Conservation (phyloP, 2,329 filamentous ascomycete species). For the Aspergillus arachidicola region DNA sequence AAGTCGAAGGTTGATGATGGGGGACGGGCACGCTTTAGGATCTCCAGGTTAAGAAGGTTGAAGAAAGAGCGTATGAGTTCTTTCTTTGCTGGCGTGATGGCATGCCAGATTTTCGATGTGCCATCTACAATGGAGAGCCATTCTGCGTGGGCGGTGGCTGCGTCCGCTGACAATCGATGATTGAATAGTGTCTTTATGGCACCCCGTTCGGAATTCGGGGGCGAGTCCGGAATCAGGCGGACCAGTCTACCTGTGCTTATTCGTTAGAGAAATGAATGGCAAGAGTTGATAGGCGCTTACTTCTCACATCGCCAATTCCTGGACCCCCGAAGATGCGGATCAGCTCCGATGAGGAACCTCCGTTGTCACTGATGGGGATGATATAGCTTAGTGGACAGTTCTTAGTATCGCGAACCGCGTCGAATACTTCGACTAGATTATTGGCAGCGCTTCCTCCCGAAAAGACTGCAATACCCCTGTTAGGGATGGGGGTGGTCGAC, state of each 20-base stretch:
- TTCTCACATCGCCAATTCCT: constrained; percentile 77
- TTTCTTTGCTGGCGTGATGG: constrained; percentile 70
- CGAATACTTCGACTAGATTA: constrained; percentile 88
- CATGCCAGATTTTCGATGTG: constrained; percentile 72
- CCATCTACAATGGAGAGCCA: constrained; percentile 91
- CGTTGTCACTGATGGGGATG: constrained; percentile 95
- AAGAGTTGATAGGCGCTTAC: constrained; percentile 46
- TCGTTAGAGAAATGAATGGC: constrained; percentile 4
- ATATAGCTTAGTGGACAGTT: constrained; percentile 75
- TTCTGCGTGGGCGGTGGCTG: constrained; percentile 67
- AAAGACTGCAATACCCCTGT: constrained; percentile 75
- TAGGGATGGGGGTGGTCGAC: constrained; percentile 20
- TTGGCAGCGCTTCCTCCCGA: constrained; percentile 95
- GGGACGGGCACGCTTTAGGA: constrained; percentile 72
- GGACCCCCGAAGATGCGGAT: constrained; percentile 94
- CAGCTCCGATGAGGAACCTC: constrained; percentile 88
- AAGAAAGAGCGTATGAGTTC: constrained; percentile 78
- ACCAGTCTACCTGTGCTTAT: constrained; percentile 72
- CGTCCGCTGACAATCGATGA: constrained; percentile 70
- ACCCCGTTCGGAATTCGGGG: constrained; percentile 63
- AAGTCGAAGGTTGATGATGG: constrained; percentile 76
- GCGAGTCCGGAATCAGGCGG: constrained; percentile 75
- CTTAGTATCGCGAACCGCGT: constrained; percentile 63
- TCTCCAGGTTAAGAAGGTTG: constrained; percentile 75
- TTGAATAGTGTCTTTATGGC: constrained; percentile 87